Evolutionary conservation across 805 yeast species (phyloP), one percentile per base, ranked within the genome.

Genomic region (Vanderwaltozyma tropicalis): DNA sequence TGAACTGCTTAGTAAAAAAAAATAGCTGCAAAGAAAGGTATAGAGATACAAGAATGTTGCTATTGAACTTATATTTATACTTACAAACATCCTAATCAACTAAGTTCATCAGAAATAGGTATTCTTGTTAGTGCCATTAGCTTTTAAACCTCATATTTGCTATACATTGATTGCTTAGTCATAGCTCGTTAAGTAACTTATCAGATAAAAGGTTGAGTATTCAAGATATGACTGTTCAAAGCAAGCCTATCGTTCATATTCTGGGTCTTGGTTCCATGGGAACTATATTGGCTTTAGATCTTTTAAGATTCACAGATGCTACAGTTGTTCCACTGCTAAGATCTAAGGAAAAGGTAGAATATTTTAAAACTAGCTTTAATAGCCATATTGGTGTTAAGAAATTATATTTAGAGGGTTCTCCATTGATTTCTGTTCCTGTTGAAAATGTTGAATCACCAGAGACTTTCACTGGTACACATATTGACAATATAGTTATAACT

Each of bases 401-500:
- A 36, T 32, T 57, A 14, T 59, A 37, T 33, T 25, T 40, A 17
- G 42, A 39, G 5, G 40, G 41, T 10, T 25, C 46, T n/a, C 50
- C 52, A 9, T 34, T 40, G 32, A 34, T 28, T 15, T 37, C 13
- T 21, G 33, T 5, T 41, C 41, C 25, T 15, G 11, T 12, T 19
- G 21, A 22, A 41, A 46, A 1, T 38, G 34, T 41, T 26, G 17
- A 32, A 14, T 29, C 34, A 25, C 40, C 40, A 4, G 37, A 32
- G 19, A 18, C 33, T 14, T 38, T 29, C 39, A 50, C 34, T 10
- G 44, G 43, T 2, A 45, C 41, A 2, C 52, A 52, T 1, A 75
- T 82, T 32, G 65, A 67, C 14, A 72, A 78, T 48, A 59, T 89
- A 41, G 68, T 89, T 8, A 70, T 89, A 9, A 66, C 94, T 9